These are phyloP conservation scores for Inga laurina DNA, from an alignment of 306 rosid species.

Conservation along the genomic window DNA sequence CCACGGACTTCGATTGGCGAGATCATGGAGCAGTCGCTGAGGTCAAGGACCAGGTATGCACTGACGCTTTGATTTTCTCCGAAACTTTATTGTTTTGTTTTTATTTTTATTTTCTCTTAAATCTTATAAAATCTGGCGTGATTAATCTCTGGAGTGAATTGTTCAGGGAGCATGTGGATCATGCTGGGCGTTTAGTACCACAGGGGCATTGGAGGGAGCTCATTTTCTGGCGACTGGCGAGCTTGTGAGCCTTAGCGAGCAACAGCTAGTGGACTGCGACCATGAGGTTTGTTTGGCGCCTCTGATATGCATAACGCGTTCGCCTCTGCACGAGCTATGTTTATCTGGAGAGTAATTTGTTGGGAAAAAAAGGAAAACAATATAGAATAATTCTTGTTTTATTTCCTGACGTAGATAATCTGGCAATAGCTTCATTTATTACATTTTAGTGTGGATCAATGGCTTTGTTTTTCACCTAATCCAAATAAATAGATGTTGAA, in stretches of 20 bases:
- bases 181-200: conserved; percentile 91
- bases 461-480: not conserved
- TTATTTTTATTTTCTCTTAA: not conserved
- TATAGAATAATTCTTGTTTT: not conserved
- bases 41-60: conserved; percentile 74
- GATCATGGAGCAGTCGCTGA: conserved; percentile 80
- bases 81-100: not conserved
- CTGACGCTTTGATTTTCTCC: not conserved
- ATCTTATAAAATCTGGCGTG: not conserved
- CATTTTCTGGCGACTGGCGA: conserved; percentile 70
- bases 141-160: conserved; percentile 4
- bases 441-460: not conserved
- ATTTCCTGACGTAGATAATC: not conserved
- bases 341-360: not conserved
- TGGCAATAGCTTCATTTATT: not conserved
- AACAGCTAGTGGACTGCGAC: conserved; percentile 98
- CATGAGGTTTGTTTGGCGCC: conserved; percentile 76
- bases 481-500: not conserved
- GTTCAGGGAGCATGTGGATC: conserved; percentile 89
- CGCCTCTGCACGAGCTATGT: not conserved
- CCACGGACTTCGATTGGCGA: conserved; percentile 90
- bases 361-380: not conserved
- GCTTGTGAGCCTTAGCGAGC: conserved; percentile 81
- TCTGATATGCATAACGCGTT: not conserved
- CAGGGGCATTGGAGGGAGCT: conserved; percentile 96